phyloP scores from a whole-genome alignment of 139 green algal species.

The Volvox reticuliferus region DNA sequence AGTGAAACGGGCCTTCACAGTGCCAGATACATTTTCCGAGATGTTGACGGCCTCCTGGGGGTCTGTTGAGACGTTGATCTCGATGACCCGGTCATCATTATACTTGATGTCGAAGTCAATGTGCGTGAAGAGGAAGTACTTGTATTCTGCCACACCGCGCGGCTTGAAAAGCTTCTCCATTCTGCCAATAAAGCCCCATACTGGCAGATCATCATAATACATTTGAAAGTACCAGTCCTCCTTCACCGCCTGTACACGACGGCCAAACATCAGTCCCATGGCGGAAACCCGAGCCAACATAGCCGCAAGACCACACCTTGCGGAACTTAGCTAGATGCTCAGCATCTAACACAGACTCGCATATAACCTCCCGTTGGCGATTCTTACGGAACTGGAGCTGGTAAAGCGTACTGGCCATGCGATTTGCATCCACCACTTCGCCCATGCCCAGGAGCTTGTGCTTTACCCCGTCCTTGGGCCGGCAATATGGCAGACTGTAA shows the following conservation, averaged over 20 bases:
- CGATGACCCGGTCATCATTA: slow-evolving; percentile 88
- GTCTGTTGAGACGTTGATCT: slow-evolving; percentile 94
- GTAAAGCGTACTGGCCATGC: slow-evolving; percentile 90
- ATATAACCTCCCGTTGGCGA: slow-evolving; percentile 83
- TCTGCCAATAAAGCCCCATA: slow-evolving; percentile 94
- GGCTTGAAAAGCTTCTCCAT: slow-evolving; percentile 73
- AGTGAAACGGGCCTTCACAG: slow-evolving; percentile 76
- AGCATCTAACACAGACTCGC: slow-evolving; percentile 74
- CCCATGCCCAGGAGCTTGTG: slow-evolving; percentile 91
- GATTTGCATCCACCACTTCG: slow-evolving; percentile 83
- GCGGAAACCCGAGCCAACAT: neutral
- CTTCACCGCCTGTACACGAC: slow-evolving; percentile 61
- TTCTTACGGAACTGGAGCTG: slow-evolving; percentile 87
- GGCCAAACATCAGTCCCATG: neutral
- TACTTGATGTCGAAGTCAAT: slow-evolving; percentile 92
- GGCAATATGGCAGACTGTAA: slow-evolving; percentile 93
- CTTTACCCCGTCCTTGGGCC: slow-evolving; percentile 73
- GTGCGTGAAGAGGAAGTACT: slow-evolving; percentile 88
- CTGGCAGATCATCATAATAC: slow-evolving; percentile 94
- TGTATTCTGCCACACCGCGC: slow-evolving; percentile 43
- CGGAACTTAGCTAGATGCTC: slow-evolving; percentile 90
- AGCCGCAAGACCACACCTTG: slow-evolving; percentile 48
- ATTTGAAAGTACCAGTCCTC: slow-evolving; percentile 88
- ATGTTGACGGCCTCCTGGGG: slow-evolving; percentile 68
- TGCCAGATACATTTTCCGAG: slow-evolving; percentile 49